Percentiles rank a stretch among this genome's conserved stretches.
phyloP scores from a whole-genome alignment of 108 stramenopile species.

The Epithemia pelagica region DNA sequence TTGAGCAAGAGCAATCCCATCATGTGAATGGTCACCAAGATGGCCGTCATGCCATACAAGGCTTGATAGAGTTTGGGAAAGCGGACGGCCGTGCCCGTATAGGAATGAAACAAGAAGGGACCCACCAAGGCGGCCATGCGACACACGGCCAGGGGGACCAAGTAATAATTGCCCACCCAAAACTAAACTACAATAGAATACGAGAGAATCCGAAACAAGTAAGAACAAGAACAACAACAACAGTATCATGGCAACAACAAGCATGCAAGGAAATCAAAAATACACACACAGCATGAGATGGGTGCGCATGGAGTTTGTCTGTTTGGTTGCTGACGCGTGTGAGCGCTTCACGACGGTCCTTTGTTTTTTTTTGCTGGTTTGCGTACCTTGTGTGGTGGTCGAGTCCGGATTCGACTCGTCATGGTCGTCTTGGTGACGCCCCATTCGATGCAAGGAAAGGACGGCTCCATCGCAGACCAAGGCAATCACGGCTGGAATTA shows the following conservation, averaged over 20 bases:
- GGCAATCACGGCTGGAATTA: slow-evolving; percentile 54
- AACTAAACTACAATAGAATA: neutral
- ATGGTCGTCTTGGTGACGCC: no score
- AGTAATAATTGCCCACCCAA: slow-evolving; percentile 21
- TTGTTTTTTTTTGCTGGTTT: no score
- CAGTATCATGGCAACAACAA: no score
- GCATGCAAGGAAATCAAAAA: no score
- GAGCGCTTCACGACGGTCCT: no score
- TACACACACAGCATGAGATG: no score
- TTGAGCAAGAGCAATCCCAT: slow-evolving; percentile 49
- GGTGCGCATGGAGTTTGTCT: no score
- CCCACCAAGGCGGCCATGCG: slow-evolving; percentile 51
- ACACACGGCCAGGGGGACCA: slow-evolving; percentile 38
- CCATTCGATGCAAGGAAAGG: slow-evolving; percentile 30
- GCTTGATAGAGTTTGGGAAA: slow-evolving; percentile 45
- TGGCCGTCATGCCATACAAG: slow-evolving; percentile 43
- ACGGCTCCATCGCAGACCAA: slow-evolving; percentile 46
- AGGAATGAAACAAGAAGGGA: slow-evolving; percentile 71
- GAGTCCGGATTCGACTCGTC: no score
- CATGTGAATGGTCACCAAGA: slow-evolving; percentile 50
- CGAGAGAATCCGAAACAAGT: no score
- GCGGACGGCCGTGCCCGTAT: slow-evolving; percentile 56
- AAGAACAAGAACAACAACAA: no score
- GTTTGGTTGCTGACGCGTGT: no score
- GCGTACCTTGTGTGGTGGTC: no score